Evolutionary conservation across 768 basidiomycete species (phyloP).

Genomic region (Tephrocybe rancida): DNA sequence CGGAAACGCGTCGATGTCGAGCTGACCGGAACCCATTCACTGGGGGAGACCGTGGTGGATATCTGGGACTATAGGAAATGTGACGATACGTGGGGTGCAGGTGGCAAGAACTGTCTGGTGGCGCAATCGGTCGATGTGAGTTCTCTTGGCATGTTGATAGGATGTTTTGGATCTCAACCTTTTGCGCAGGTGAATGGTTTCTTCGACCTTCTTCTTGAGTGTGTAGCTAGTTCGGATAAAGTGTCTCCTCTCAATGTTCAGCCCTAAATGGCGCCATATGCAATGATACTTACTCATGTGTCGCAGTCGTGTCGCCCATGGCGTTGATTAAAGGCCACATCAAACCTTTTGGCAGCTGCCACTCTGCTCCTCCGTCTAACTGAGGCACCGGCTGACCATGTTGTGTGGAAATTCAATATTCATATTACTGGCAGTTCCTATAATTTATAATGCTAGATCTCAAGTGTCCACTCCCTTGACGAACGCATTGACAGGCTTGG

Average conservation of each 20-base stretch:
- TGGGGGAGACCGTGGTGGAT: constrained; percentile 83
- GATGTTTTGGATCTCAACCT: too few relatives aligned
- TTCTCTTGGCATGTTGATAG: neutral
- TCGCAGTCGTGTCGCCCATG: too few relatives aligned
- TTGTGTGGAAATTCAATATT: neutral
- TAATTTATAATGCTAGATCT: neutral
- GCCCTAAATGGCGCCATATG: too few relatives aligned
- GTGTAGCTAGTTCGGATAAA: constrained; percentile 57
- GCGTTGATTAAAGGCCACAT: too few relatives aligned
- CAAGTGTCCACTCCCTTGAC: constrained; percentile 28
- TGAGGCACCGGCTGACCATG: too few relatives aligned
- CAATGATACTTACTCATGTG: too few relatives aligned
- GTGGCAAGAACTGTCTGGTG: constrained; percentile 78
- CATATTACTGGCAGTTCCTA: neutral
- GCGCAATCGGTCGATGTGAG: constrained; percentile 69
- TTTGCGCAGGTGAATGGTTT: constrained; percentile 58
- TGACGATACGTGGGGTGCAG: constrained; percentile 71
- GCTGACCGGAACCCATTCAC: constrained; percentile 60
- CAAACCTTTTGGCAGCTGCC: too few relatives aligned
- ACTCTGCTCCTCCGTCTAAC: too few relatives aligned
- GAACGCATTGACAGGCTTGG: constrained; percentile 39
- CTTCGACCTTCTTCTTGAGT: constrained; percentile 66
- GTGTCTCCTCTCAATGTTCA: constrained; percentile 60
- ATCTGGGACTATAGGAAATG: constrained; percentile 63
- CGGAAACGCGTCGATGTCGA: constrained; percentile 88